Percentiles rank a stretch among this genome's conserved stretches.
Evolutionary conservation across 805 yeast genomes (phyloP).

Genomic region (Lachancea cidri): DNA sequence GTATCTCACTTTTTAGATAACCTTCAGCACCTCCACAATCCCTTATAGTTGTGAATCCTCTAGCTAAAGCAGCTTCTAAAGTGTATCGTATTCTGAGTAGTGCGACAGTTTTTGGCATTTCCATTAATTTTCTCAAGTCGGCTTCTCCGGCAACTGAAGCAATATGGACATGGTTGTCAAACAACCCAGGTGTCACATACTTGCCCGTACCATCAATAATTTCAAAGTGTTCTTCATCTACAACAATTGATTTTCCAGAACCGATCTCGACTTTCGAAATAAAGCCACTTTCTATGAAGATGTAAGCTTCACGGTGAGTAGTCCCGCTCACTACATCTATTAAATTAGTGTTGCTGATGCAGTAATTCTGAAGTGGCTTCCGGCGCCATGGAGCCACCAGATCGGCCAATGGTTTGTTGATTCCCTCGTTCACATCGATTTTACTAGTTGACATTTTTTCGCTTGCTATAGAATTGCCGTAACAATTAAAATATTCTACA

Average conservation of each 20-base stretch:
- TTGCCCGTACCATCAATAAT: constrained; percentile 13
- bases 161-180: constrained; percentile 13
- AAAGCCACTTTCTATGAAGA: constrained; percentile 11
- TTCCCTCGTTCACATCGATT: constrained; percentile 11
- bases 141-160: constrained; percentile 12
- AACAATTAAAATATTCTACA: too few relatives aligned
- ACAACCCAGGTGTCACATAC: constrained; percentile 11
- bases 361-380: constrained; percentile 6
- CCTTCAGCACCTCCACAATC: constrained; percentile 16
- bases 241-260: not conserved
- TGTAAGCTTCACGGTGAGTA: constrained; percentile 4
- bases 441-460: too few relatives aligned
- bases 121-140: constrained; percentile 4
- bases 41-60: constrained; percentile 14
- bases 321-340: constrained; percentile 9
- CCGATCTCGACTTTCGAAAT: constrained; percentile 8
- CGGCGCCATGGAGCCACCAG: constrained; percentile 7
- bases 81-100: constrained; percentile 11
- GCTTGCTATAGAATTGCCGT: too few relatives aligned
- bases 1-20: constrained; percentile 8
- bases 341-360: constrained; percentile 10
- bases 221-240: constrained; percentile 4
- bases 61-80: constrained; percentile 9
- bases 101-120: constrained; percentile 11
- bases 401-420: constrained; percentile 8